These are phyloP conservation scores for Aspergillus jensenii DNA, from an alignment of 2,329 filamentous ascomycete genomes.

Conservation along the genomic window DNA sequence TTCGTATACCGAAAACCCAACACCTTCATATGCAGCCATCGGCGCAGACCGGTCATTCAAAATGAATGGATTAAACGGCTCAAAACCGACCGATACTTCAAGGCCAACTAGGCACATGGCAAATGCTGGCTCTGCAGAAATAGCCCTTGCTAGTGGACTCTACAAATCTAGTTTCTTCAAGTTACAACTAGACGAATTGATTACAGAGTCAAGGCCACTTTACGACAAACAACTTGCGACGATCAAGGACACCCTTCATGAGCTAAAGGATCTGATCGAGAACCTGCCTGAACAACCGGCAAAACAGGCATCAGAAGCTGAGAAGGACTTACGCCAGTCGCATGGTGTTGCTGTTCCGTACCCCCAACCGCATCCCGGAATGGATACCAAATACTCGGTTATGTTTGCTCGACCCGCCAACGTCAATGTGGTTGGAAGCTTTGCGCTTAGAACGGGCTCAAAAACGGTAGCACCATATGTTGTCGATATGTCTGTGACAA, in stretches of 20 bases:
- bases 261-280: conserved; percentile 59
- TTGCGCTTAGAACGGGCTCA: conserved; percentile 72
- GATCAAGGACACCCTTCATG: conserved; percentile 55
- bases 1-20: conserved; percentile 8
- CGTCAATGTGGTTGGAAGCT: conserved; percentile 87
- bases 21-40: conserved; percentile 25
- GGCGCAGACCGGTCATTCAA: conserved; percentile 14
- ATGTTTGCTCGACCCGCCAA: conserved; percentile 72
- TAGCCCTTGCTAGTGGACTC: conserved; percentile 48
- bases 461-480: conserved; percentile 56
- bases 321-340: conserved; percentile 64
- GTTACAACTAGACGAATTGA: conserved; percentile 64
- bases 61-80: conserved; percentile 17
- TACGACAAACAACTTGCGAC: conserved; percentile 57
- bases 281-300: conserved; percentile 52
- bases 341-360: conserved; percentile 76
- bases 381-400: conserved; percentile 78
- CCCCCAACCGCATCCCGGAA: conserved; percentile 73
- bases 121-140: conserved; percentile 32
- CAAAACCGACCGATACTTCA: not conserved
- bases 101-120: conserved; percentile 17
- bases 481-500: conserved; percentile 83
- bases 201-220: conserved; percentile 57
- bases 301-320: conserved; percentile 62
- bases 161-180: conserved; percentile 69